Evolutionary conservation across 2,329 filamentous ascomycete genomes (phyloP).

Genomic region (Tolypocladium ophioglossoides): DNA sequence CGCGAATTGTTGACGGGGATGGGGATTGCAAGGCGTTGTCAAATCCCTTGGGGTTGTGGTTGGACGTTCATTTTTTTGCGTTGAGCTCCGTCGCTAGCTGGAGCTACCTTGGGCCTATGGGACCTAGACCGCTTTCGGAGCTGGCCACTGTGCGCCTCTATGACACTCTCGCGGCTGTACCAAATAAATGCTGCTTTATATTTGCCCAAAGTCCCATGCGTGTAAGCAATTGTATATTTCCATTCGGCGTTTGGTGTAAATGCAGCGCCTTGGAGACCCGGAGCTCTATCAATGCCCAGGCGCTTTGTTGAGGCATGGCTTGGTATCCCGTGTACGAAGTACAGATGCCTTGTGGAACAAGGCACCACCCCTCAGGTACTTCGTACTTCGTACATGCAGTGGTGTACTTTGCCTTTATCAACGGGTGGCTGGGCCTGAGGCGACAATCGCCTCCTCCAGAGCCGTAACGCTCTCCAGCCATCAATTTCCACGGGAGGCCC

Average conservation of each 20-base stretch:
- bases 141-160: neutral
- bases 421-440: neutral
- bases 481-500: neutral
- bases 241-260: neutral
- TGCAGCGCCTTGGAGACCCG: neutral
- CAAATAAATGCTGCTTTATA: neutral
- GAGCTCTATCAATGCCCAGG: neutral
- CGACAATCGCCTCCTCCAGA: neutral
- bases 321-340: neutral
- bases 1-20: slow-evolving; percentile 21
- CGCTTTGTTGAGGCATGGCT: neutral
- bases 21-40: slow-evolving; percentile 16
- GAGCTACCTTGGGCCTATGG: slow-evolving; percentile 12
- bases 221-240: neutral
- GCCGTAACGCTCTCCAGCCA: neutral
- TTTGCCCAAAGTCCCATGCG: neutral
- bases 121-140: slow-evolving; percentile 20
- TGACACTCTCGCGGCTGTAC: neutral
- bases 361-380: neutral
- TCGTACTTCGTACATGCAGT: too few relatives aligned
- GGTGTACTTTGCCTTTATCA: too few relatives aligned
- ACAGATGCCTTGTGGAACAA: too few relatives aligned
- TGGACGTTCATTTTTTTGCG: slow-evolving; percentile 29
- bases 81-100: slow-evolving; percentile 28
- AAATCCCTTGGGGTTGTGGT: slow-evolving; percentile 25